phyloP scores from a whole-genome alignment of 192 early-diverging fungal species.

The Spizellomyces sp. region DNA sequence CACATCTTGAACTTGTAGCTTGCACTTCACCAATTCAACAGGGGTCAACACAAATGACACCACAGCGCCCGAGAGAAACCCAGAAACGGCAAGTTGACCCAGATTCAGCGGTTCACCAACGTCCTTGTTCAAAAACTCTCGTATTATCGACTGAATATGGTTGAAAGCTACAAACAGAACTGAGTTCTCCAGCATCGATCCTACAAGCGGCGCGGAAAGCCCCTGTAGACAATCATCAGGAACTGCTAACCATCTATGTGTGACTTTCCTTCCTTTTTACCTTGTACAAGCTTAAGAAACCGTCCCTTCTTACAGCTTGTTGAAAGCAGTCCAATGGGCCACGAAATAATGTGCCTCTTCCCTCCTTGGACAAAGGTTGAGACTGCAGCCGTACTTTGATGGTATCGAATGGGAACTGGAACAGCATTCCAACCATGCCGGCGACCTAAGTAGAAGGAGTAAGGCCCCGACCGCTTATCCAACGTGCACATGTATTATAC shows the following conservation, averaged over 20 bases:
- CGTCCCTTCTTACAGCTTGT: slow-evolving; percentile 76
- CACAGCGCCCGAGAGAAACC: slow-evolving; percentile 81
- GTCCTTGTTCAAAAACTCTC: slow-evolving; percentile 38
- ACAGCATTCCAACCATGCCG: slow-evolving; percentile 85
- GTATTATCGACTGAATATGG: slow-evolving; percentile 75
- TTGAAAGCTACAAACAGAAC: slow-evolving; percentile 87
- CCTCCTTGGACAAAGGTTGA: slow-evolving; percentile 54
- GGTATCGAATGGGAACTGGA: slow-evolving; percentile 97
- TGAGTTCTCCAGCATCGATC: slow-evolving; percentile 94
- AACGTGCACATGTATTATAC: neutral
- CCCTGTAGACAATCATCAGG: slow-evolving; percentile 55
- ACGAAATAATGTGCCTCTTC: slow-evolving; percentile 54
- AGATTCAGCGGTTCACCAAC: slow-evolving; percentile 49
- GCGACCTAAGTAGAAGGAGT: slow-evolving; percentile 58
- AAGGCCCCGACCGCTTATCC: neutral
- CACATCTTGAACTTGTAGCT: slow-evolving; percentile 87
- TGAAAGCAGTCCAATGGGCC: slow-evolving; percentile 82
- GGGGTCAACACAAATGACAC: slow-evolving; percentile 92
- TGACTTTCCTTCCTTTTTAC: slow-evolving; percentile 46
- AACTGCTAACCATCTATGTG: neutral
- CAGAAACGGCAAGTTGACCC: slow-evolving; percentile 73
- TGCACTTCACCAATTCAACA: slow-evolving; percentile 95
- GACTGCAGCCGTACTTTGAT: slow-evolving; percentile 88
- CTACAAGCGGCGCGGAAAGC: slow-evolving; percentile 85
- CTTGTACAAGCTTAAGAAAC: slow-evolving; percentile 84